Evolutionary conservation across 495 filamentous ascomycete species (phyloP).

Genomic region (Neurospora africana): DNA sequence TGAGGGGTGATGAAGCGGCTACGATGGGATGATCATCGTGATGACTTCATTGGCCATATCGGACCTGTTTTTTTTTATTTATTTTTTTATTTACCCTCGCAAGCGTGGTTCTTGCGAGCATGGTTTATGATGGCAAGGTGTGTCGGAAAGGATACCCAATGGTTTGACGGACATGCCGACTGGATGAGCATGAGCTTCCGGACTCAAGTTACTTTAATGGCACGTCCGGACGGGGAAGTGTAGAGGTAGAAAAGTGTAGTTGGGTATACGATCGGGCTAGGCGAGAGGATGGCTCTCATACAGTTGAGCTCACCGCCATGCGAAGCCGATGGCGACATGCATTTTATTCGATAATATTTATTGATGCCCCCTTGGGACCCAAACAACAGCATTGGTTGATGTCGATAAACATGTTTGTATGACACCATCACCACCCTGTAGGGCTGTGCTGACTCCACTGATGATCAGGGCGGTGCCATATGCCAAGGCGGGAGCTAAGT

Average conservation of each 20-base stretch:
- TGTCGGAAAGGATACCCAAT: not conserved
- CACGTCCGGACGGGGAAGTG: not conserved
- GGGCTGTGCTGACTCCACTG: not conserved
- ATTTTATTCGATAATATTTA: not conserved
- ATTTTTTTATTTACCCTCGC: not conserved
- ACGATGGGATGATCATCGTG: not conserved
- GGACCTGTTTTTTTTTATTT: not conserved
- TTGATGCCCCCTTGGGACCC: not conserved
- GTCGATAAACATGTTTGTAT: not conserved
- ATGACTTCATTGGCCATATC: not conserved
- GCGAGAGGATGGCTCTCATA: not conserved
- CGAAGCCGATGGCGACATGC: not conserved
- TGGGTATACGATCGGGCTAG: not conserved
- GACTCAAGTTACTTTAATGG: not conserved
- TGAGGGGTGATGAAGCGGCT: not conserved
- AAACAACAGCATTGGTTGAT: not conserved
- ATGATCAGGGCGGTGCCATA: not conserved
- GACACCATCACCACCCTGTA: not conserved
- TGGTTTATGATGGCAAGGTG: not conserved
- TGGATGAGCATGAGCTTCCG: not conserved
- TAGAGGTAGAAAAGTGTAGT: not conserved
- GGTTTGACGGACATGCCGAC: not conserved
- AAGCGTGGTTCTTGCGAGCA: not conserved
- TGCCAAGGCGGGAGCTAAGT: not conserved
- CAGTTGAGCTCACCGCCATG: not conserved